phyloP scores from a whole-genome alignment of 306 rosid genomes.

The Boehmeria nivea region DNA sequence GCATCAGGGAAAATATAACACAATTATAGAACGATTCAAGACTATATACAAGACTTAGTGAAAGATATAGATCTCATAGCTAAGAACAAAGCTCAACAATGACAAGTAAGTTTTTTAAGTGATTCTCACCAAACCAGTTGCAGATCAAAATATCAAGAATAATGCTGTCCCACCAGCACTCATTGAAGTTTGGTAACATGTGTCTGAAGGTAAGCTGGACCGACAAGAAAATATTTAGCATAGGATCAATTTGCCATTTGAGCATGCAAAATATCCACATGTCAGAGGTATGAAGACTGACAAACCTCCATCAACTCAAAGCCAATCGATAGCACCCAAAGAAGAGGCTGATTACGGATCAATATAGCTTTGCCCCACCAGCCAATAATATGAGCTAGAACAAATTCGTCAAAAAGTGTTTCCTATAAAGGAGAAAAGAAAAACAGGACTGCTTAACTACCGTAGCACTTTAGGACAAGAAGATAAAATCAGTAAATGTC shows the following conservation, averaged over 20 bases:
- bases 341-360: slow-evolving; percentile 97
- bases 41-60: not conserved
- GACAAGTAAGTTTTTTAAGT: not conserved
- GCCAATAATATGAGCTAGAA: slow-evolving; percentile 89
- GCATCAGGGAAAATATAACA: too few species aligned
- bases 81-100: not conserved
- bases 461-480: not conserved
- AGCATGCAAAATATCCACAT: slow-evolving; percentile 4
- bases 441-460: slow-evolving; percentile 17
- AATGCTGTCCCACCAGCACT: slow-evolving; percentile 99
- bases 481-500: slow-evolving; percentile 7
- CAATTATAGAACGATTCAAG: too few species aligned
- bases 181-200: slow-evolving; percentile 96
- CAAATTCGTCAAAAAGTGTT: slow-evolving; percentile 96
- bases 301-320: slow-evolving; percentile 93
- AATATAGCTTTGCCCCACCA: slow-evolving; percentile 99
- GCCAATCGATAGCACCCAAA: slow-evolving; percentile 90
- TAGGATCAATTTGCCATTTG: slow-evolving; percentile 17
- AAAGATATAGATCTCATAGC: too few species aligned
- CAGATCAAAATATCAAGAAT: slow-evolving; percentile 91
- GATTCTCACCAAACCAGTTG: slow-evolving; percentile 98
- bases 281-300: slow-evolving; percentile 5
- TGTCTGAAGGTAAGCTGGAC: slow-evolving; percentile 93
- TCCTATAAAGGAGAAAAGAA: slow-evolving; percentile 39
- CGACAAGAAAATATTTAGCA: slow-evolving; percentile 13